Conservation (phyloP, 2,329 filamentous ascomycete genomes). For the Lojkania enalia region DNA sequence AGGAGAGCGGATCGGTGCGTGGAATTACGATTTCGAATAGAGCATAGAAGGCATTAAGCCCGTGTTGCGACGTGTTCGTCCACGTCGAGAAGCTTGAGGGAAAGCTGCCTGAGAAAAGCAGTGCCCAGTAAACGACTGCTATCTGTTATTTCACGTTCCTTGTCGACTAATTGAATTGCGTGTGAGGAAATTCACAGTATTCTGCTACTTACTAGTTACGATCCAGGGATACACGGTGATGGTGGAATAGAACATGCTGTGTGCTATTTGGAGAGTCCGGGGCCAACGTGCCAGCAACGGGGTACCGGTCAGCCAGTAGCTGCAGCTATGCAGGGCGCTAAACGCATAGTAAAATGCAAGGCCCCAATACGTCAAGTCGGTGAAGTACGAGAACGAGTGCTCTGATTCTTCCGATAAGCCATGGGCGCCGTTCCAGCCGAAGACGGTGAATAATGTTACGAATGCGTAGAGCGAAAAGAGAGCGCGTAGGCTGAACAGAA, state of each 20-base stretch:
- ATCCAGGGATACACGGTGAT: slow-evolving; percentile 49
- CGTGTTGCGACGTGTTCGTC: slow-evolving; percentile 74
- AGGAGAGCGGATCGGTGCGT: slow-evolving; percentile 64
- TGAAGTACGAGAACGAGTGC: slow-evolving; percentile 78
- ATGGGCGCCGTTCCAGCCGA: slow-evolving; percentile 66
- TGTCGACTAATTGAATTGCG: no score
- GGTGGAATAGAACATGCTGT: slow-evolving; percentile 49
- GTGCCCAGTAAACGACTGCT: slow-evolving; percentile 49
- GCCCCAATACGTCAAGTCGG: slow-evolving; percentile 79
- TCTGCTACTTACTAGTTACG: slow-evolving; percentile 47
- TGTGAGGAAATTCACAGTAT: neutral
- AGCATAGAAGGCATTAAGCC: slow-evolving; percentile 71
- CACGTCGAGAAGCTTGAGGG: slow-evolving; percentile 44
- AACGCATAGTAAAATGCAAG: slow-evolving; percentile 76
- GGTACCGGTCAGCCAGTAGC: slow-evolving; percentile 56
- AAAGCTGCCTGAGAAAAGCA: slow-evolving; percentile 43
- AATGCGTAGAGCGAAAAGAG: slow-evolving; percentile 66
- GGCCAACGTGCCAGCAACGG: slow-evolving; percentile 46
- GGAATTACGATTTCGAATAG: slow-evolving; percentile 75
- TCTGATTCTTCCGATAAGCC: slow-evolving; percentile 48
- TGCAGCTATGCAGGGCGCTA: slow-evolving; percentile 68
- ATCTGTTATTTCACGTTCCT: neutral
- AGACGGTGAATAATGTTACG: slow-evolving; percentile 67
- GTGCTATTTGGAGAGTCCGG: slow-evolving; percentile 40
- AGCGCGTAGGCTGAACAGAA: slow-evolving; percentile 62